Evolutionary conservation across 768 basidiomycete genomes (phyloP), one percentile per base, ranked within the genome.

Genomic region (Calocera cornea): DNA sequence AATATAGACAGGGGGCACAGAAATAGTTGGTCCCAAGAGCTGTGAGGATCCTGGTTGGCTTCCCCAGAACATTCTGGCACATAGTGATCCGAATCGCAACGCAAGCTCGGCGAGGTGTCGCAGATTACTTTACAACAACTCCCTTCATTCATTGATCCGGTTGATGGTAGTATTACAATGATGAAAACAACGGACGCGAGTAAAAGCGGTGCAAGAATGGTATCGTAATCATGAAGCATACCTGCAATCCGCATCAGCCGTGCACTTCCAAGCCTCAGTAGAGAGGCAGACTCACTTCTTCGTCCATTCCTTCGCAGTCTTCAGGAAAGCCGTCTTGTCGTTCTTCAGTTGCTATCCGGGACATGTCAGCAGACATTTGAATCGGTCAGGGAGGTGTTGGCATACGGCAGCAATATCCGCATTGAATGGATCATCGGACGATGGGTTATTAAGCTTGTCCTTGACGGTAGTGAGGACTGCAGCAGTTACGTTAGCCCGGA

Each of bases 361-460:
- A 38, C 34, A 31, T 29, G 67, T 41, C 50, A 41, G 54, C 40
- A 41, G 64, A 29, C 41, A 8, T 38, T 27, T 33, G 34, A 41
- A 41, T 41, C 41, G 47, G 41, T 16, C 16, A 50, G 12, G 49
- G 41, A 17, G 5, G 24, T 8, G 44, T 29, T 19, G 33, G 78
- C 87, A 66, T 74, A 92, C 88, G 34, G 86, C 87, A 40, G 91
- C 91, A 71, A 92, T 89, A 0, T 92, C 90, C 33, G 91, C 88
- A 72, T 92, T 89, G 72, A 90, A 93, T 0, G 91, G 91, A 74
- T 93, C 91, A 72, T 93, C 91, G 19, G 89, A 81, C 74, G 87
- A 89, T 19, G 91, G 91, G 75, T 92, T 90, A 75, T 92, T 92
- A 64, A 93, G 73, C 77, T 93, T 93, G 74, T 92, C 89, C 75